Percentiles rank a stretch among this genome's conserved stretches.
Evolutionary conservation across 306 rosid species (phyloP).

Genomic region (Pyrus pyrifolia): DNA sequence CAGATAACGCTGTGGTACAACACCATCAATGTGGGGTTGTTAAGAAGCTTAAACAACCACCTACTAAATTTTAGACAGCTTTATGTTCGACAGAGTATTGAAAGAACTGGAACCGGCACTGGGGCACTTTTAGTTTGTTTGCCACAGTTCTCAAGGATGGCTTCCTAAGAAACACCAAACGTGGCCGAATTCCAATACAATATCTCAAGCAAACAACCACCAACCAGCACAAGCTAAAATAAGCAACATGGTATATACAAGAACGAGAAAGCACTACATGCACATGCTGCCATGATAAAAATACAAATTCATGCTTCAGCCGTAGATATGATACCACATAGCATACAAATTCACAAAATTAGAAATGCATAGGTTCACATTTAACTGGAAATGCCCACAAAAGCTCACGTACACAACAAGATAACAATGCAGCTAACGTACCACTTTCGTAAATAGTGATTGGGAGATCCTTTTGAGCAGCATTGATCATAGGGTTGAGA

Average conservation of each 20-base stretch:
- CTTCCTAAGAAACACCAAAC: neutral
- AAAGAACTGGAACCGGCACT: neutral
- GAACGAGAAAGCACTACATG: neutral
- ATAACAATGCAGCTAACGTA: conserved; percentile 24
- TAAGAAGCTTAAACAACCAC: neutral
- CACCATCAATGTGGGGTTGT: neutral
- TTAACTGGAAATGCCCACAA: neutral
- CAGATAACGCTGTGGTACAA: neutral
- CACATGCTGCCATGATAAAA: neutral
- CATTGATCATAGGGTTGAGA: conserved; percentile 78
- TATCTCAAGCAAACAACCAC: neutral
- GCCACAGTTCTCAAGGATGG: neutral
- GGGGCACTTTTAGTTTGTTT: neutral
- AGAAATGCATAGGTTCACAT: neutral
- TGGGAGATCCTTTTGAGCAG: conserved; percentile 93
- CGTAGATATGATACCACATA: neutral
- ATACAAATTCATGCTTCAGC: neutral
- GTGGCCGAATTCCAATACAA: neutral
- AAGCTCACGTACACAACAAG: conserved; percentile 8
- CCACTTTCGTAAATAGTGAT: conserved; percentile 86
- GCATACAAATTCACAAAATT: neutral
- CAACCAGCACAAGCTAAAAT: neutral
- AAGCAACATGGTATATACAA: neutral
- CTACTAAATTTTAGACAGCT: neutral
- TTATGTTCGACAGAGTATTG: neutral